Base-by-base conservation (phyloP, 345 rosid species). In the Pugionium cornutum region DNA sequence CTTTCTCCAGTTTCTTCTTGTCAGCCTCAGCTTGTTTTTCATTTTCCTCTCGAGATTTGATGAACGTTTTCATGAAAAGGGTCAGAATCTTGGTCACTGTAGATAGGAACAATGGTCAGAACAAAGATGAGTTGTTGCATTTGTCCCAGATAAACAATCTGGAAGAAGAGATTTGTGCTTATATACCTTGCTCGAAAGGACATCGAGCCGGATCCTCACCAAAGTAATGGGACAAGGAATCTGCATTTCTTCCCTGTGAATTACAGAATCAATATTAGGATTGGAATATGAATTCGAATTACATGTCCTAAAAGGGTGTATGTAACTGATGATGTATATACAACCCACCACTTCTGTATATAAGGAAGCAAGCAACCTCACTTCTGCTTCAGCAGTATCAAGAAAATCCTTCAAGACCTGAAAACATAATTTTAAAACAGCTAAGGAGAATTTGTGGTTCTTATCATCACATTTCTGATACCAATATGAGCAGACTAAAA, bases 181-280 rank as follows among this genome's bases (percentile, higher is more conserved):
- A 53, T 69, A 53, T 69, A 94, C 99, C 99, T 90, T 94, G 99
- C 72, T 94, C 99, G 54, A 90, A 94, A 73, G 99, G 99, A 64
- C 97, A 94, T 8, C 96, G 86, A 59, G 89, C 83, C 43, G 99
- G 99, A 85, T 94, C 99, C 79, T 94, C 97, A 62, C 97, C 97
- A 35, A 94, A 90, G 76, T 94, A 94, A 46, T 86, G 99, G 28
- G 91, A 86, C 78, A 94, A 76, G 2, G 96, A 90, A 85, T 94
- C 99, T 9, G 97, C 97, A 82, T 83, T 94, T 79, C 84, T 81
- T 58, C 99, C 99, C 99, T 94, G 84, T 61, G 78, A 76, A 50
- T 42, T n/a, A 65, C 56, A 59, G 18, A 29, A n/a, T 27, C 7
- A 27, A 27, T 11, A 26, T 59, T 61, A 64, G 60, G 29, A 75